These are phyloP conservation scores for Glomus cerebriforme DNA, from an alignment of 192 early-diverging fungal species.

Conservation along the genomic window DNA sequence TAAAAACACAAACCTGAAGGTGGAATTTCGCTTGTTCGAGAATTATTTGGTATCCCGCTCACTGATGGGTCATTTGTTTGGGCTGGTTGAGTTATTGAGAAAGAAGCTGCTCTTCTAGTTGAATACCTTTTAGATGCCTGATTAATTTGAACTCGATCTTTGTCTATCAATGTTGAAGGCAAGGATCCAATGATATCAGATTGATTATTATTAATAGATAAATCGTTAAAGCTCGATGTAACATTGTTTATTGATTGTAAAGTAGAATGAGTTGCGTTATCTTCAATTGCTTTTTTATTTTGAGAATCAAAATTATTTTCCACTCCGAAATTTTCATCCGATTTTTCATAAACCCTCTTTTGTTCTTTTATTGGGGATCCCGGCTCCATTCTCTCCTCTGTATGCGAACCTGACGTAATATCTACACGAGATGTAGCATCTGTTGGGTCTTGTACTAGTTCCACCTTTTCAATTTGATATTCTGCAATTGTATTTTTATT, in stretches of 20 bases:
- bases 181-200: background rate
- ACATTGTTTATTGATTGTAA: background rate
- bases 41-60: background rate
- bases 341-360: background rate
- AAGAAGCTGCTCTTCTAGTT: conserved; percentile 16
- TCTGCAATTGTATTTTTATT: background rate
- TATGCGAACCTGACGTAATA: background rate
- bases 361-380: background rate
- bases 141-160: background rate
- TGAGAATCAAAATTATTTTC: conserved; percentile 30
- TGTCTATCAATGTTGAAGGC: background rate
- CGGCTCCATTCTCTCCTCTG: background rate
- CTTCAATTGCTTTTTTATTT: background rate
- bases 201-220: background rate
- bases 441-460: background rate
- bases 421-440: background rate
- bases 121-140: conserved; percentile 30
- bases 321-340: conserved; percentile 4
- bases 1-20: conserved; percentile 23
- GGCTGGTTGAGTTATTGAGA: background rate
- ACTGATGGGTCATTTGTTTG: background rate
- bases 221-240: background rate
- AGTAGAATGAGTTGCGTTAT: background rate
- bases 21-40: conserved; percentile 12
- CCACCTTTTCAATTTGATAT: background rate